These are phyloP conservation scores for Apiospora malaysiana DNA, from an alignment of 2,329 filamentous ascomycete species.

Conservation along the genomic window DNA sequence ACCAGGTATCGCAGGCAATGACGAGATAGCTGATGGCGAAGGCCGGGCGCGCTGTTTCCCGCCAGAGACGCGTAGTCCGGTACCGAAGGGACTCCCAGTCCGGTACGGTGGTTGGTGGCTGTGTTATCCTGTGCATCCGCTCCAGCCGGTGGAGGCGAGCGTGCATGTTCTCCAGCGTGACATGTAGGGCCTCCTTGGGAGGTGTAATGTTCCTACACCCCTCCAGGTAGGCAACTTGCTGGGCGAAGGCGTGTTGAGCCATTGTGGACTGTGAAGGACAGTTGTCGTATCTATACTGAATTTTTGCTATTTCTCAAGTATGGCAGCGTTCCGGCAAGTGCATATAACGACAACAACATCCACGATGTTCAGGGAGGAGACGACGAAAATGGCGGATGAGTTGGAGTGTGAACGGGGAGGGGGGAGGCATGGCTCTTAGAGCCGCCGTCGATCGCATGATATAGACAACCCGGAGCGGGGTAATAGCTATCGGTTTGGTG, in stretches of 20 bases:
- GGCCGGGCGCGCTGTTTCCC: background rate
- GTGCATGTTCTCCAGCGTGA: background rate
- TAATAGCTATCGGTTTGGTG: background rate
- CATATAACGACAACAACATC: too few species aligned
- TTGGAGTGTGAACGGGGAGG: background rate
- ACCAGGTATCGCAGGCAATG: background rate
- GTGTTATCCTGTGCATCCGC: background rate
- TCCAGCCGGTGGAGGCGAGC: background rate
- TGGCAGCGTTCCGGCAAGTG: too few species aligned
- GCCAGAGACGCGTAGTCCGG: background rate
- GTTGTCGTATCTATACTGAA: background rate
- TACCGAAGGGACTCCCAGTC: slow-evolving; percentile 3
- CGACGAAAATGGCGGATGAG: too few species aligned
- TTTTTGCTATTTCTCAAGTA: too few species aligned
- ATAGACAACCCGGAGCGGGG: background rate
- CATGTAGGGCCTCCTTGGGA: background rate
- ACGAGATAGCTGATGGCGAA: background rate
- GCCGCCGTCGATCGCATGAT: background rate
- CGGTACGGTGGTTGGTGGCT: background rate
- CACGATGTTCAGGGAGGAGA: too few species aligned
- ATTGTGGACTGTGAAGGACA: background rate
- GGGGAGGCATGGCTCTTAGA: background rate
- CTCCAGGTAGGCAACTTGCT: background rate
- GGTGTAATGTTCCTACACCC: background rate
- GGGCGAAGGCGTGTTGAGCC: background rate